phyloP scores from a whole-genome alignment of 2,329 filamentous ascomycete species.

The Trichoderma harzianum region DNA sequence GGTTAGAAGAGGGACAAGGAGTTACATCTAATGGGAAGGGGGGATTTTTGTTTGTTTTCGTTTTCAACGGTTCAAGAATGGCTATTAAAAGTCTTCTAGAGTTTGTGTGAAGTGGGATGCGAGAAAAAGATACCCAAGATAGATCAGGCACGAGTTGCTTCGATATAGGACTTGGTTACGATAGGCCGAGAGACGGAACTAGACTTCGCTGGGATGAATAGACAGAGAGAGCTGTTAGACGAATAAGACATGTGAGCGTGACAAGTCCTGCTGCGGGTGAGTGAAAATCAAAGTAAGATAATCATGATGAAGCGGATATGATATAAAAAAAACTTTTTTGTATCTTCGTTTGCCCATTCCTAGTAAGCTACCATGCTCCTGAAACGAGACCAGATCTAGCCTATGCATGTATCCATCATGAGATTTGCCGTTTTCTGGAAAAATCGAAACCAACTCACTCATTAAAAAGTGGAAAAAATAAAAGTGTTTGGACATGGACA shows the following conservation, averaged over 20 bases:
- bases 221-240: background rate
- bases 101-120: background rate
- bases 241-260: background rate
- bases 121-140: background rate
- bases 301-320: background rate
- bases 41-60: background rate
- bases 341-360: background rate
- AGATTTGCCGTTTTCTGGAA: background rate
- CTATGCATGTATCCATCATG: constrained; percentile 2
- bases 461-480: background rate
- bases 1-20: background rate
- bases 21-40: background rate
- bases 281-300: background rate
- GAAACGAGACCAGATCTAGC: constrained; percentile 9
- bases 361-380: constrained; percentile 5
- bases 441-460: background rate
- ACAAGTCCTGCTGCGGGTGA: background rate
- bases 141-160: background rate
- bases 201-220: background rate
- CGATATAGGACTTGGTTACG: background rate
- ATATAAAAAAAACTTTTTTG: background rate
- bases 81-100: background rate
- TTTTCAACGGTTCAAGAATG: background rate
- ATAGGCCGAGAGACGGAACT: background rate
- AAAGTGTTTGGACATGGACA: background rate